Evolutionary conservation across 768 basidiomycete species (phyloP).

Genomic region (Termitomyces sp.): DNA sequence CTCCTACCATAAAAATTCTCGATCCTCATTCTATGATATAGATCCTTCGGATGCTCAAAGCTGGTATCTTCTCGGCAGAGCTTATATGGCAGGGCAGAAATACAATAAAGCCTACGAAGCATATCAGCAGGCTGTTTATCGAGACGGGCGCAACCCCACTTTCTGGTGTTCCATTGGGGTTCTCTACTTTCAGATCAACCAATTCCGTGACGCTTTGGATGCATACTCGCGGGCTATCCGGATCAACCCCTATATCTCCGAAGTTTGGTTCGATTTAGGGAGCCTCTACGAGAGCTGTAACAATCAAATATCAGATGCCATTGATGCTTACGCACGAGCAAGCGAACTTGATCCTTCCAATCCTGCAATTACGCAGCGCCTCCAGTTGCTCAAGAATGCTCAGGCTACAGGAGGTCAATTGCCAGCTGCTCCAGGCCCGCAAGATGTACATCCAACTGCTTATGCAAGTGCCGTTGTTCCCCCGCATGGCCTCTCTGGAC

Average conservation of each 20-base stretch:
- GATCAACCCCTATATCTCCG: slow-evolving; percentile 96
- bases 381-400: slow-evolving; percentile 74
- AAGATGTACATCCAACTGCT: slow-evolving; percentile 94
- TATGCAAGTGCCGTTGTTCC: slow-evolving; percentile 78
- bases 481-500: slow-evolving; percentile 63
- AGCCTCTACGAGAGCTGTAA: slow-evolving; percentile 97
- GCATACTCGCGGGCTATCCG: slow-evolving; percentile 98
- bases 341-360: slow-evolving; percentile 91
- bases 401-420: slow-evolving; percentile 71
- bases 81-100: slow-evolving; percentile 97
- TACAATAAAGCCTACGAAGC: slow-evolving; percentile 99
- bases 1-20: background rate
- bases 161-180: slow-evolving; percentile 99
- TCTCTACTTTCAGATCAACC: slow-evolving; percentile 99
- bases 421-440: slow-evolving; percentile 86
- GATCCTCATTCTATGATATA: slow-evolving; percentile 23
- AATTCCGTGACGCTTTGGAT: slow-evolving; percentile 97
- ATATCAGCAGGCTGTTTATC: slow-evolving; percentile 98
- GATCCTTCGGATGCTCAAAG: slow-evolving; percentile 95
- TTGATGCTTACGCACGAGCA: slow-evolving; percentile 95
- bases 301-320: slow-evolving; percentile 97
- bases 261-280: slow-evolving; percentile 96
- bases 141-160: slow-evolving; percentile 97
- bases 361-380: slow-evolving; percentile 72
- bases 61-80: slow-evolving; percentile 98